Percentiles rank a stretch among this genome's conserved stretches.
phyloP scores from a whole-genome alignment of 139 green algal species.

The Picochlorum sp. region DNA sequence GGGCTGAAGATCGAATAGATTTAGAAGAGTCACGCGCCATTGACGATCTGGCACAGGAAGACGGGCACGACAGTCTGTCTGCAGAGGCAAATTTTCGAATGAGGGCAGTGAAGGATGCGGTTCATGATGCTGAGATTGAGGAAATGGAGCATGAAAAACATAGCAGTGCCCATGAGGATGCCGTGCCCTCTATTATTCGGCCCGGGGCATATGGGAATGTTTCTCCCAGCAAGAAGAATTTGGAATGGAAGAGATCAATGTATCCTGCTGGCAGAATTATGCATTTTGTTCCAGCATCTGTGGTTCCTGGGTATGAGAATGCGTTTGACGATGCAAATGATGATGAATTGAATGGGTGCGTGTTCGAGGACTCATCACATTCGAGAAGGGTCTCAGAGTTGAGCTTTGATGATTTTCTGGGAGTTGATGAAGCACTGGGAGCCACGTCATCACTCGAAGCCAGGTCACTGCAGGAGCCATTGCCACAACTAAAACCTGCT shows the following conservation, averaged over 20 bases:
- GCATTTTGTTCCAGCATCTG: slow-evolving; percentile 61
- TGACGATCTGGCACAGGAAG: not conserved
- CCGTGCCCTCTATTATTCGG: slow-evolving; percentile 25
- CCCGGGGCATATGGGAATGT: slow-evolving; percentile 9
- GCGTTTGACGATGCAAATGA: not conserved
- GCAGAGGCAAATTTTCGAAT: slow-evolving; percentile 11
- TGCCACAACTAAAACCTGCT: slow-evolving; percentile 6
- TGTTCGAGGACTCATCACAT: not conserved
- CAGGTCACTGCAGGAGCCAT: not conserved
- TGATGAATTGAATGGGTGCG: not conserved
- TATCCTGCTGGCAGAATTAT: slow-evolving; percentile 73
- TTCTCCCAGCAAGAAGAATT: not conserved
- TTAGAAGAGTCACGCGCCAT: too few species aligned
- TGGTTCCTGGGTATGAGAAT: slow-evolving; percentile 17
- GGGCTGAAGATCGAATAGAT: too few species aligned
- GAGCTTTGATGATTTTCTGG: slow-evolving; percentile 7
- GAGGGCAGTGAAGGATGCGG: slow-evolving; percentile 23
- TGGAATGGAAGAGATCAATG: slow-evolving; percentile 34
- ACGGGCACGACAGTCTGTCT: not conserved
- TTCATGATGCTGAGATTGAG: slow-evolving; percentile 26
- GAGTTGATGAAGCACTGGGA: slow-evolving; percentile 4
- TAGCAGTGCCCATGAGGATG: not conserved
- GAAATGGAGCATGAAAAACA: slow-evolving; percentile 2
- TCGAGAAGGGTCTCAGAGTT: slow-evolving; percentile 2
- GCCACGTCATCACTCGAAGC: not conserved